Evolutionary conservation across 2,329 filamentous ascomycete species (phyloP), one percentile per base, ranked within the genome.

Genomic region (Lachnum nothofagi): DNA sequence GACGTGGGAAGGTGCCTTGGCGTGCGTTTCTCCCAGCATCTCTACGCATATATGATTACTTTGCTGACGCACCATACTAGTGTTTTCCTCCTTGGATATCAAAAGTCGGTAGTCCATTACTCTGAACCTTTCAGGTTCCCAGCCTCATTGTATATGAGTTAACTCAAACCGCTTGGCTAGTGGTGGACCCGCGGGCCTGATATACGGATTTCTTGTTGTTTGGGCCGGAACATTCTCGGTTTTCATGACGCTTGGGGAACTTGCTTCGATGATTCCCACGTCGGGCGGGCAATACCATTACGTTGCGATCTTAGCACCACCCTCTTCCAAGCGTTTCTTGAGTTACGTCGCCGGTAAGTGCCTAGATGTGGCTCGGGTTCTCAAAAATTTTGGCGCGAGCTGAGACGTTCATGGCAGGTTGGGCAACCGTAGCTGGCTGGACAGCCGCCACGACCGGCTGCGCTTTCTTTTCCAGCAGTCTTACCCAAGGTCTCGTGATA

Each of bases 371-470:
- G n/a, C n/a, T n/a, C n/a, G n/a, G n/a, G n/a, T n/a, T n/a, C n/a
- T n/a, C n/a, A n/a, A n/a, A n/a, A n/a, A n/a, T n/a, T n/a, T n/a
- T n/a, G n/a, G n/a, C n/a, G n/a, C n/a, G n/a, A n/a, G n/a, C n/a
- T n/a, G n/a, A n/a, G n/a, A n/a, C n/a, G n/a, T n/a, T n/a, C n/a
- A n/a, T n/a, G n/a, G n/a, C 8, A 48, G 48, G 72, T 44, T 76
- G 74, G 75, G 61, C 75, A 37, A 71, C 71, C 59, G 76, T 86
- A 23, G 79, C 87, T 27, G 86, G 85, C 49, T 89, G 89, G 70
- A 82, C 88, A 62, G 87, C 83, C 59, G 88, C 89, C 59, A 87
- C 84, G 0, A 73, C 88, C 19, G 77, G 83, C 19, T 84, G 19
- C 70, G 70, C 16, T 68, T 74, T 60, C 71, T 74, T 78, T 20